These are phyloP conservation scores for Exserohilum turcica DNA, from an alignment of 2,329 filamentous ascomycete species.

Conservation along the genomic window DNA sequence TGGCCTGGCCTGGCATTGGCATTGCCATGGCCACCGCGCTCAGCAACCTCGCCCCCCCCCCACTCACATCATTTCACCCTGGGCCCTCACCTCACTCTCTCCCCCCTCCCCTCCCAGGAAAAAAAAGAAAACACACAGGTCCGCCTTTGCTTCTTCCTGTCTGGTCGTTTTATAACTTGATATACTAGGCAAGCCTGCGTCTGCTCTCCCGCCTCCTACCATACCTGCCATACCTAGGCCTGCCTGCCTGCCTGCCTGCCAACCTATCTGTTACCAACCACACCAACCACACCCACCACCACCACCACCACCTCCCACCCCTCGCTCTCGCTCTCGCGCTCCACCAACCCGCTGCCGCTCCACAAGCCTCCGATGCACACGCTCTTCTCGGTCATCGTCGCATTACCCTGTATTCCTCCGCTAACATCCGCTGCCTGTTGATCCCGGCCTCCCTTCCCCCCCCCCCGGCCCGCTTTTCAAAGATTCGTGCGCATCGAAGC, in stretches of 20 bases:
- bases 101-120: too few relatives aligned
- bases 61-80: too few relatives aligned
- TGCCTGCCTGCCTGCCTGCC: too few relatives aligned
- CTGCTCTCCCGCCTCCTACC: not conserved
- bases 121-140: too few relatives aligned
- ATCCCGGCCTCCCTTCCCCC: conserved; percentile 13
- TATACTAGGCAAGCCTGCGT: conserved; percentile 4
- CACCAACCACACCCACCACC: not conserved
- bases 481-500: conserved; percentile 18
- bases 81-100: too few relatives aligned
- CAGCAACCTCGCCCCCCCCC: too few relatives aligned
- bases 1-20: too few relatives aligned
- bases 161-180: conserved; percentile 4
- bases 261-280: too few relatives aligned
- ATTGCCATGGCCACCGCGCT: too few relatives aligned
- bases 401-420: conserved; percentile 12
- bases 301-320: not conserved
- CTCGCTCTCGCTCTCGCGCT: not conserved
- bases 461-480: conserved; percentile 12
- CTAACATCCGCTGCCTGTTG: conserved; percentile 13
- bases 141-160: conserved; percentile 13
- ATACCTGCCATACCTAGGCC: too few relatives aligned
- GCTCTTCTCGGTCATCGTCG: conserved; percentile 11
- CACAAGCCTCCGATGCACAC: conserved; percentile 10
- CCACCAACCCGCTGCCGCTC: not conserved